These are phyloP conservation scores for Umbilicus rupestris DNA, from an alignment of 164 flowering plant genomes.

Conservation along the genomic window DNA sequence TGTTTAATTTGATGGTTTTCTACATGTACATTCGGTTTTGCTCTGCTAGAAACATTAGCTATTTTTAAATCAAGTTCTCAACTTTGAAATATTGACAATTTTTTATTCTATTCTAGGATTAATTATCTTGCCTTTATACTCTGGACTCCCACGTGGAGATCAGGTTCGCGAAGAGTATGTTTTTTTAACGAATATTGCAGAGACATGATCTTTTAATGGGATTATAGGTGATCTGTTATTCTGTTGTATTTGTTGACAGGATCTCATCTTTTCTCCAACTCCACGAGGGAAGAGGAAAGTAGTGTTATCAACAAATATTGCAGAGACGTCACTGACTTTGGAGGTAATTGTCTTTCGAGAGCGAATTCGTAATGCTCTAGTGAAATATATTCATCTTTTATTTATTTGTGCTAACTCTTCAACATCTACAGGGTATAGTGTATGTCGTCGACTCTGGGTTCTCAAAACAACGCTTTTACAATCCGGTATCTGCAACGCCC, in stretches of 20 bases:
- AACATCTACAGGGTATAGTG: slow-evolving; percentile 66
- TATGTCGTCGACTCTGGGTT: slow-evolving; percentile 97
- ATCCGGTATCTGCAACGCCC: slow-evolving; percentile 54
- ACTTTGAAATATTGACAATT: background rate
- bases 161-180: slow-evolving; percentile 43
- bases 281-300: slow-evolving; percentile 96
- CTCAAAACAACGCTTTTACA: slow-evolving; percentile 91
- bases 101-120: slow-evolving; percentile 41
- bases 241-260: slow-evolving; percentile 51
- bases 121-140: slow-evolving; percentile 67
- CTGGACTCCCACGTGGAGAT: slow-evolving; percentile 85
- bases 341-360: slow-evolving; percentile 43
- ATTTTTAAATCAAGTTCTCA: background rate
- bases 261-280: slow-evolving; percentile 75
- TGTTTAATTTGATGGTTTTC: background rate
- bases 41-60: background rate
- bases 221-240: too few relatives aligned
- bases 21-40: background rate
- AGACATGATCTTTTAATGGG: background rate
- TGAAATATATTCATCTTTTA: background rate
- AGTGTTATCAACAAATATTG: slow-evolving; percentile 88
- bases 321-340: slow-evolving; percentile 93
- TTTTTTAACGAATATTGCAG: background rate
- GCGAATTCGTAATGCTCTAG: background rate
- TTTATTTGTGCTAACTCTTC: background rate